These are phyloP conservation scores for Mycosphaerella arachidis DNA, from an alignment of 2,329 filamentous ascomycete genomes.

Conservation along the genomic window DNA sequence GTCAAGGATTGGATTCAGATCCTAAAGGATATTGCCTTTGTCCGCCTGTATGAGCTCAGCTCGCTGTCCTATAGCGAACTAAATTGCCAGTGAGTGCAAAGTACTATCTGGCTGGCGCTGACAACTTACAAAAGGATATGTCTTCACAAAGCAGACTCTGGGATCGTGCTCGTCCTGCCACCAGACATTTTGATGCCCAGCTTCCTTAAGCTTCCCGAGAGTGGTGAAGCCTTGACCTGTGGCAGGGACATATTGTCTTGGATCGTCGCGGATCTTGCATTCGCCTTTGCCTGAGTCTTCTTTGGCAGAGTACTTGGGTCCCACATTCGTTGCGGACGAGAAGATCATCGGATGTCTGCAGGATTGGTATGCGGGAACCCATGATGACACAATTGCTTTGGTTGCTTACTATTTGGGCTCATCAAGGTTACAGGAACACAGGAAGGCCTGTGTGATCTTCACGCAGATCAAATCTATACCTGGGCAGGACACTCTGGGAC, in stretches of 20 bases:
- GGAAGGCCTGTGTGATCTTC: too few species aligned
- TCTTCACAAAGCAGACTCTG: conserved; percentile 42
- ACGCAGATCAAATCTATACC: too few species aligned
- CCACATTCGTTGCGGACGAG: conserved; percentile 65
- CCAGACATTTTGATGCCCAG: conserved; percentile 52
- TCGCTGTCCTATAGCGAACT: conserved; percentile 66
- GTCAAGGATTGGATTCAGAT: conserved; percentile 66
- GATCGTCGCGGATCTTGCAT: conserved; percentile 65
- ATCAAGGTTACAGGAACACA: not conserved
- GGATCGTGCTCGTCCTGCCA: conserved; percentile 44
- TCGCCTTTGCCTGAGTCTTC: conserved; percentile 46
- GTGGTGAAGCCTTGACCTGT: conserved; percentile 62
- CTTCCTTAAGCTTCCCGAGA: conserved; percentile 37
- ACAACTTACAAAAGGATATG: conserved; percentile 29
- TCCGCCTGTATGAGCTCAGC: conserved; percentile 62
- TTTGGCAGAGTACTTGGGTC: conserved; percentile 58
- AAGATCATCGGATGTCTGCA: conserved; percentile 29
- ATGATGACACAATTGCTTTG: not conserved
- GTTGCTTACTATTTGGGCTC: not conserved
- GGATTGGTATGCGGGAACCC: not conserved
- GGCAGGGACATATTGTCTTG: conserved; percentile 63
- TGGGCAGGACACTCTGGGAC: not conserved
- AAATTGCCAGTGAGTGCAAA: not conserved
- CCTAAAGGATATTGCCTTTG: conserved; percentile 70
- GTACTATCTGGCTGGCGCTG: not conserved